Percentiles rank a stretch among this genome's conserved stretches.
Evolutionary conservation across 495 filamentous ascomycete species (phyloP).

Genomic region (Aspergillus coremiiformis): DNA sequence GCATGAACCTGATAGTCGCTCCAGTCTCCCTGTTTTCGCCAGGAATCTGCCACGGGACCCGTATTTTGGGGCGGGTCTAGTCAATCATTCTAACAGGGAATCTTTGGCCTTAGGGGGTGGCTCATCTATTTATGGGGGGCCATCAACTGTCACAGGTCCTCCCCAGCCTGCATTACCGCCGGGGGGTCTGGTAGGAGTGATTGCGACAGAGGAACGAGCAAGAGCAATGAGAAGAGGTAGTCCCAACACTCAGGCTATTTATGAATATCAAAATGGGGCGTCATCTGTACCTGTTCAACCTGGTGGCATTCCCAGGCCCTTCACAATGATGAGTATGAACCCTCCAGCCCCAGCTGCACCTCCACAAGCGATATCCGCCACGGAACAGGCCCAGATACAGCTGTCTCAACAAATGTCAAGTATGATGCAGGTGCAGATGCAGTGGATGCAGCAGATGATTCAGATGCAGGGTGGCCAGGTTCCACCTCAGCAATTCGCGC

Average conservation of each 20-base stretch:
- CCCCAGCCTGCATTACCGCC: slow-evolving; percentile 40
- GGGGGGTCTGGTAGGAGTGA: slow-evolving; percentile 84
- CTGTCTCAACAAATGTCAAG: slow-evolving; percentile 82
- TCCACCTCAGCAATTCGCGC: slow-evolving; percentile 17
- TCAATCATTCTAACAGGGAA: slow-evolving; percentile 68
- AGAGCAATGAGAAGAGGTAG: slow-evolving; percentile 72
- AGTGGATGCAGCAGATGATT: slow-evolving; percentile 71
- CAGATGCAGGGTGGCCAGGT: slow-evolving; percentile 52
- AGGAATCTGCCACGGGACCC: slow-evolving; percentile 81
- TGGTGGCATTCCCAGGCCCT: slow-evolving; percentile 35
- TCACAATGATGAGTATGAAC: slow-evolving; percentile 43
- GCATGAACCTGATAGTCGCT: slow-evolving; percentile 31
- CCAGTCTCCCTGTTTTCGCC: slow-evolving; percentile 73
- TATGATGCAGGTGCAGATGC: slow-evolving; percentile 93
- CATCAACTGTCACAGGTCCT: slow-evolving; percentile 34
- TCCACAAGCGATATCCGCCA: slow-evolving; percentile 35
- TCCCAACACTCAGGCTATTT: slow-evolving; percentile 54
- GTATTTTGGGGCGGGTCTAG: slow-evolving; percentile 75
- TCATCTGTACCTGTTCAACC: slow-evolving; percentile 23
- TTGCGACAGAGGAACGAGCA: slow-evolving; percentile 74
- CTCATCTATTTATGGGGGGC: slow-evolving; percentile 47
- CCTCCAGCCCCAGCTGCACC: slow-evolving; percentile 27
- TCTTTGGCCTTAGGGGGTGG: slow-evolving; percentile 61
- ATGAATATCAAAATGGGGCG: slow-evolving; percentile 32
- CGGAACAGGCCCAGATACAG: slow-evolving; percentile 72